These are phyloP conservation scores for Coemansia sp. DNA, from an alignment of 192 early-diverging fungal genomes.

Conservation along the genomic window DNA sequence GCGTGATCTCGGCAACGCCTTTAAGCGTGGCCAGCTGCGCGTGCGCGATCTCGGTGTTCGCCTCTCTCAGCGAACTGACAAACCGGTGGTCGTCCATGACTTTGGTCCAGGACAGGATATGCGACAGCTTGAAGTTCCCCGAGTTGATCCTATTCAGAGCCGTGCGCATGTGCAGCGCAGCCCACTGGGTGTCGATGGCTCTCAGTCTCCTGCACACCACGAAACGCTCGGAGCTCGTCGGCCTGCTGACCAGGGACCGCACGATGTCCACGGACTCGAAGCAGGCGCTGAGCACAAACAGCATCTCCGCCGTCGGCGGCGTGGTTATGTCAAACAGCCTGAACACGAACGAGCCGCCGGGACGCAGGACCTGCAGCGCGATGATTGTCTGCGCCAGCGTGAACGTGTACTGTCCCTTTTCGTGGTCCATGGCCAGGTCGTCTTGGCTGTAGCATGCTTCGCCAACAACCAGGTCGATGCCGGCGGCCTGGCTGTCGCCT, in stretches of 20 bases:
- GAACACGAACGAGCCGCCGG: constrained; percentile 42
- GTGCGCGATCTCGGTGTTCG: constrained; percentile 17
- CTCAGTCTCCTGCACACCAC: constrained; percentile 30
- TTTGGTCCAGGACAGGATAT: constrained; percentile 43
- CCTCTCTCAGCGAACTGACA: constrained; percentile 16
- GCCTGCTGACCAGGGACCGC: constrained; percentile 20
- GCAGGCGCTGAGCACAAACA: constrained; percentile 31
- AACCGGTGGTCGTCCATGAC: constrained; percentile 28
- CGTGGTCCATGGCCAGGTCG: constrained; percentile 13
- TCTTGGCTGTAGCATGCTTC: not conserved
- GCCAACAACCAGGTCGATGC: constrained; percentile 43
- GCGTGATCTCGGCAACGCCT: not conserved
- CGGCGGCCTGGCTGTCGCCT: not conserved
- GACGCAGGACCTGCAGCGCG: constrained; percentile 23
- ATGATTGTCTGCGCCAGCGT: constrained; percentile 31
- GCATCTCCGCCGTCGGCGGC: constrained; percentile 37
- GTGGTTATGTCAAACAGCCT: constrained; percentile 26
- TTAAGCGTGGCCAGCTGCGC: constrained; percentile 19
- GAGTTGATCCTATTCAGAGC: constrained; percentile 28
- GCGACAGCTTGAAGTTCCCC: constrained; percentile 28
- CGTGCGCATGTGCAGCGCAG: constrained; percentile 19
- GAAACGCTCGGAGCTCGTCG: constrained; percentile 30
- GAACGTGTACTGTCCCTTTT: constrained; percentile 29
- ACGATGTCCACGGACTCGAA: constrained; percentile 43
- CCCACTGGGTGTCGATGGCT: constrained; percentile 14